Conservation (phyloP, 192 early-diverging fungal genomes). For the Podila minutissima region DNA sequence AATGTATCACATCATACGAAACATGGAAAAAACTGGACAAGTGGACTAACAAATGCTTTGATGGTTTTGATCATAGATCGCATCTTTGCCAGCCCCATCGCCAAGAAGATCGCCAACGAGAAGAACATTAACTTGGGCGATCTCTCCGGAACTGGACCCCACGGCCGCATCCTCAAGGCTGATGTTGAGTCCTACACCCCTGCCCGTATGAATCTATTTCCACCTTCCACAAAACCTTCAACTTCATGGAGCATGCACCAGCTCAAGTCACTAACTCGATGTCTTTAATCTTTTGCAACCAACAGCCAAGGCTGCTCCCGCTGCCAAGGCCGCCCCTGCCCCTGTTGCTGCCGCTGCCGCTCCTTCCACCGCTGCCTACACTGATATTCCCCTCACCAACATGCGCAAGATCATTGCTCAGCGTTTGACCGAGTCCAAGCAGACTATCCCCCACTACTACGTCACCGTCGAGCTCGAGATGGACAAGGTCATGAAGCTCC, state of each 20-base stretch:
- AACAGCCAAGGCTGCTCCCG: constrained; percentile 50
- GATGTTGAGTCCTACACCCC: constrained; percentile 82
- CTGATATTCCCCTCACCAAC: constrained; percentile 77
- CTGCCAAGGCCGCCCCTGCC: constrained; percentile 54
- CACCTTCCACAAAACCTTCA: background rate
- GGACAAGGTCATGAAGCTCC: constrained; percentile 88
- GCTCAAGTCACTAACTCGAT: too few relatives aligned
- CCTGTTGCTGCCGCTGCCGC: constrained; percentile 54
- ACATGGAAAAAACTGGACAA: background rate
- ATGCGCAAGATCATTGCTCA: constrained; percentile 85
- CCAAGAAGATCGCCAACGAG: constrained; percentile 87
- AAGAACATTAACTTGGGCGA: constrained; percentile 80
- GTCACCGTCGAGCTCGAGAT: constrained; percentile 88
- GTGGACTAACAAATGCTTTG: constrained; percentile 14
- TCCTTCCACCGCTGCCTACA: constrained; percentile 66
- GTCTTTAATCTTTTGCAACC: background rate
- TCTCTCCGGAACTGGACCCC: constrained; percentile 88
- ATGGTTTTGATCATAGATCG: constrained; percentile 56
- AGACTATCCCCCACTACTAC: constrained; percentile 83
- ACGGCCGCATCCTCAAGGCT: constrained; percentile 90
- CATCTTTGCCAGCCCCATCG: constrained; percentile 86
- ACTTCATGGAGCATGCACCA: too few relatives aligned
- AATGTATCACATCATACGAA: background rate
- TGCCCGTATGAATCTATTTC: constrained; percentile 32
- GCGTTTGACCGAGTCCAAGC: constrained; percentile 82